phyloP scores from a whole-genome alignment of 106 monocot genomes.

The Acorus calamus region DNA sequence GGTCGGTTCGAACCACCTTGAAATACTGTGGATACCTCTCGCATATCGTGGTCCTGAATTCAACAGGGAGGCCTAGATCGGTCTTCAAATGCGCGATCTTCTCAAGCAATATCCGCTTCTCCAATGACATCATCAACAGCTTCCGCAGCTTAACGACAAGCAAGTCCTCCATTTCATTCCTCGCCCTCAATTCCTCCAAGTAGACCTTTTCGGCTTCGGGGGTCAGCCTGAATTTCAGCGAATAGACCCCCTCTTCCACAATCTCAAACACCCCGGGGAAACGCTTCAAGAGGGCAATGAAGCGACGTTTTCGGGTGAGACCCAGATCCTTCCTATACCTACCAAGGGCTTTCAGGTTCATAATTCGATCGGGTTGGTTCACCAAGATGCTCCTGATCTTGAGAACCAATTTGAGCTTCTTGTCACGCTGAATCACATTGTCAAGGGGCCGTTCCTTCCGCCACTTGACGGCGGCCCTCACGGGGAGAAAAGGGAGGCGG shows the following conservation, averaged over 20 bases:
- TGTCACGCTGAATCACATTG: slow-evolving; percentile 87
- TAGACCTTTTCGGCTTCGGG: slow-evolving; percentile 74
- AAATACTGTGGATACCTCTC: slow-evolving; percentile 85
- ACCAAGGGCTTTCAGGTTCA: slow-evolving; percentile 75
- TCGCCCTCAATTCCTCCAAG: slow-evolving; percentile 59
- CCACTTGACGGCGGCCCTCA: slow-evolving; percentile 54
- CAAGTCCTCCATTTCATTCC: slow-evolving; percentile 73
- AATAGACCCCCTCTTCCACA: slow-evolving; percentile 90
- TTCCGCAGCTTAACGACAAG: slow-evolving; percentile 70
- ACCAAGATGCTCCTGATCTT: slow-evolving; percentile 94
- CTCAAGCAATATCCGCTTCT: slow-evolving; percentile 70
- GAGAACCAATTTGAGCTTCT: slow-evolving; percentile 89
- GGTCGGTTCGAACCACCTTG: slow-evolving; percentile 57
- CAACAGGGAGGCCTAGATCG: slow-evolving; percentile 74
- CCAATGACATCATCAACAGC: slow-evolving; percentile 84
- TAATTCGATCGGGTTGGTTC: slow-evolving; percentile 72
- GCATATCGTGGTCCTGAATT: slow-evolving; percentile 68
- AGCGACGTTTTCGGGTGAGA: slow-evolving; percentile 77
- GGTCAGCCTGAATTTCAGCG: slow-evolving; percentile 66
- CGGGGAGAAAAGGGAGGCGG: slow-evolving; percentile 2
- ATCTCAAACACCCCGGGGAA: slow-evolving; percentile 91
- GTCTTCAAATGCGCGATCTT: slow-evolving; percentile 80
- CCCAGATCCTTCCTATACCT: slow-evolving; percentile 66
- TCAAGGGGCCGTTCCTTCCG: slow-evolving; percentile 85
- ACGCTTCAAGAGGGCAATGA: slow-evolving; percentile 75